Conservation (phyloP, 306 rosid species). For the Pyrus pyrifolia region DNA sequence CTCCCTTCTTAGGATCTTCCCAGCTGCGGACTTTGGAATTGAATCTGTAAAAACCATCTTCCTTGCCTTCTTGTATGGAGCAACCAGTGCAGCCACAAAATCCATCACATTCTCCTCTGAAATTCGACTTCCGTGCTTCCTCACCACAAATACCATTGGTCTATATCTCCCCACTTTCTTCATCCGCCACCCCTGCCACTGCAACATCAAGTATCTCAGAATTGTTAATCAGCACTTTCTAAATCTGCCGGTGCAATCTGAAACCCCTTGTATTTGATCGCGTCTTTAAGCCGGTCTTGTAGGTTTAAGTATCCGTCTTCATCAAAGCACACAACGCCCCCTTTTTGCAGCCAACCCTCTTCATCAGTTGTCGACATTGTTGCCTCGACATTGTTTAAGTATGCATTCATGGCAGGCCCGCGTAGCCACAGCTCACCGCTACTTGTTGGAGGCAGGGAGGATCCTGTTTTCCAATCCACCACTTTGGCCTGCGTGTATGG, state of each 20-base stretch:
- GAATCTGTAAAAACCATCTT: slow-evolving; percentile 58
- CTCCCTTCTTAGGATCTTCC: slow-evolving; percentile 71
- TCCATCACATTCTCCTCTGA: slow-evolving; percentile 41
- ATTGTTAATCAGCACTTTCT: slow-evolving; percentile 40
- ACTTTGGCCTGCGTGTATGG: slow-evolving; percentile 88
- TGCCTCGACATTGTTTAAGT: slow-evolving; percentile 50
- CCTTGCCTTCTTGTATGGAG: slow-evolving; percentile 72
- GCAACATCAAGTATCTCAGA: slow-evolving; percentile 42
- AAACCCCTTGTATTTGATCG: slow-evolving; percentile 89
- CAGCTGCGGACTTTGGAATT: slow-evolving; percentile 76
- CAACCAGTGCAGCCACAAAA: slow-evolving; percentile 68
- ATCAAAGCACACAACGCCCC: slow-evolving; percentile 71
- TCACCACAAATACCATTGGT: slow-evolving; percentile 80
- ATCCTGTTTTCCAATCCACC: slow-evolving; percentile 51
- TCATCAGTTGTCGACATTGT: slow-evolving; percentile 33
- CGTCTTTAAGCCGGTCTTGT: slow-evolving; percentile 77
- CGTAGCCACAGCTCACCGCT: slow-evolving; percentile 81
- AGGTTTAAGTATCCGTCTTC: slow-evolving; percentile 56
- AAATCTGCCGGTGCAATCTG: slow-evolving; percentile 60
- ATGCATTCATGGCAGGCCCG: slow-evolving; percentile 83
- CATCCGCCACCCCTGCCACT: slow-evolving; percentile 32
- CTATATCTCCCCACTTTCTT: slow-evolving; percentile 25
- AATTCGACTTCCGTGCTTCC: slow-evolving; percentile 48
- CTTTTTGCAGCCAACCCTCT: slow-evolving; percentile 78
- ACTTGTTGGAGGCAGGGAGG: slow-evolving; percentile 62